Percentiles rank a stretch among this genome's conserved stretches.
phyloP scores from a whole-genome alignment of 192 early-diverging fungal genomes.

The Rhizoclosmatium globosum region DNA sequence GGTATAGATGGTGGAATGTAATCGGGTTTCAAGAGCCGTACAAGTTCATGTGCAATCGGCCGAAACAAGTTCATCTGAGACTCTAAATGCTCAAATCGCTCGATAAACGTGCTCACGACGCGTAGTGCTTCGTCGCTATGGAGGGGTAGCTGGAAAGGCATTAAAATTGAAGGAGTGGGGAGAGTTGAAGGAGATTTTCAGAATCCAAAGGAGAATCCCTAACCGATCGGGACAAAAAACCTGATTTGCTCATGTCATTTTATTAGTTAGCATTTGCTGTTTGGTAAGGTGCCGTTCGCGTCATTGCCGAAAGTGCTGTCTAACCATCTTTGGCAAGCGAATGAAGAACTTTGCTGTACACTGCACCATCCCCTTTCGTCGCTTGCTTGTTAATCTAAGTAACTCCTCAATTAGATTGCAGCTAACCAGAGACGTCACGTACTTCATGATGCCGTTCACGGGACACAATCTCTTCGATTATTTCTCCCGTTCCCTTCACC shows the following conservation, averaged over 20 bases:
- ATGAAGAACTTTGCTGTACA: constrained; percentile 8
- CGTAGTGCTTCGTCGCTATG: background rate
- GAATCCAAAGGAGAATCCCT: too few species aligned
- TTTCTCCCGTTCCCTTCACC: constrained; percentile 37
- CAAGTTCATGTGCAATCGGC: background rate
- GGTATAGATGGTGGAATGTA: background rate
- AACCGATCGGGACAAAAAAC: too few species aligned
- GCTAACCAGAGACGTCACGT: background rate
- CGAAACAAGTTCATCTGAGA: background rate
- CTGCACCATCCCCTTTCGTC: constrained; percentile 23
- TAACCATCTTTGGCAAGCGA: constrained; percentile 15
- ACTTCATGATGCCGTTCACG: constrained; percentile 17
- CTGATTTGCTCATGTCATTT: too few species aligned
- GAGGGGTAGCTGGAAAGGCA: too few species aligned
- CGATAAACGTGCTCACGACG: background rate
- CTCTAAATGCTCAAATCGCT: constrained; percentile 1
- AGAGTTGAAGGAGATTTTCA: too few species aligned
- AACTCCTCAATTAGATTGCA: background rate
- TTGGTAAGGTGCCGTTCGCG: too few species aligned
- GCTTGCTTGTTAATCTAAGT: constrained; percentile 30
- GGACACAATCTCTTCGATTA: constrained; percentile 35
- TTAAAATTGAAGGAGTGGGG: too few species aligned
- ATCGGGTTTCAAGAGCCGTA: background rate
- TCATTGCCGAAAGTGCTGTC: background rate
- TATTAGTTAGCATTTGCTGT: too few species aligned